These are phyloP conservation scores for Pogostemon cablin DNA, from an alignment of 257 asterid species.

Conservation along the genomic window DNA sequence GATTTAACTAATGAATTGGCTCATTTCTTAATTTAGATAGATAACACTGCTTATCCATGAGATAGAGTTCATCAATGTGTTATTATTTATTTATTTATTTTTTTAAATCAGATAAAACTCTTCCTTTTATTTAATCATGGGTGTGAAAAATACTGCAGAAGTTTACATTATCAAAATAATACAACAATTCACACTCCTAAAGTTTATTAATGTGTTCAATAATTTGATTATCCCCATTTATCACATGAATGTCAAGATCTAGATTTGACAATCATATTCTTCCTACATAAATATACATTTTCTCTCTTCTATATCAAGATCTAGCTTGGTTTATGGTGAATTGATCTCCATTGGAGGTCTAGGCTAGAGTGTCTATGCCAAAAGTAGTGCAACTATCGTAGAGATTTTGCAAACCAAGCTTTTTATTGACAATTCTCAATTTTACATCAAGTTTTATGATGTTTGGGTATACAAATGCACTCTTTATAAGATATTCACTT, in stretches of 20 bases:
- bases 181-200: too few relatives aligned
- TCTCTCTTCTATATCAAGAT: slow-evolving; percentile 35
- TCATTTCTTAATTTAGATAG: slow-evolving; percentile 6
- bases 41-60: neutral
- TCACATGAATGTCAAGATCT: neutral
- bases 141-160: too few relatives aligned
- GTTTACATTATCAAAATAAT: too few relatives aligned
- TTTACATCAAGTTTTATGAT: slow-evolving; percentile 87
- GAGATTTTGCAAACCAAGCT: slow-evolving; percentile 89
- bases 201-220: too few relatives aligned
- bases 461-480: slow-evolving; percentile 54
- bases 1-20: neutral
- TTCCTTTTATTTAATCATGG: too few relatives aligned
- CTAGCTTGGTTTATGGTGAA: slow-evolving; percentile 51
- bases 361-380: slow-evolving; percentile 65
- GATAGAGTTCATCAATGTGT: neutral
- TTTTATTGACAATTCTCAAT: slow-evolving; percentile 60
- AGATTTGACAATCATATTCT: slow-evolving; percentile 18
- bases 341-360: slow-evolving; percentile 89
- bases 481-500: neutral
- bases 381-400: slow-evolving; percentile 83
- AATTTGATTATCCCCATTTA: neutral
- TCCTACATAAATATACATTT: slow-evolving; percentile 1
- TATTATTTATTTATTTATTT: too few relatives aligned
- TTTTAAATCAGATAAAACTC: too few relatives aligned